Evolutionary conservation across 768 basidiomycete genomes (phyloP).

Genomic region (Lyophyllum atratum): DNA sequence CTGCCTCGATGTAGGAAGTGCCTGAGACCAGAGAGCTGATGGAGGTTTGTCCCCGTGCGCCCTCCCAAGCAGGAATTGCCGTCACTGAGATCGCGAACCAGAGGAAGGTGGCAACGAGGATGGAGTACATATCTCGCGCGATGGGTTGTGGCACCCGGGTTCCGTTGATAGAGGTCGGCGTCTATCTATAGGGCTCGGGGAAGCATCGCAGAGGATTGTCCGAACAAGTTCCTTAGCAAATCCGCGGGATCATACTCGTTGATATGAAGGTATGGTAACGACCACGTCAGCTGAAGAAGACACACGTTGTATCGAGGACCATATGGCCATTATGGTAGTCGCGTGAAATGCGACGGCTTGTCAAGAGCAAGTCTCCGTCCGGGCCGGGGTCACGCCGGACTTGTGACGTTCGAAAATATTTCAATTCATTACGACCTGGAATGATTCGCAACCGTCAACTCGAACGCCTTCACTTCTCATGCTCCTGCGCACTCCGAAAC

Average conservation of each 20-base stretch:
- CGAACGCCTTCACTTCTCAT: background rate
- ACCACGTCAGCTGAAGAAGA: conserved; percentile 1
- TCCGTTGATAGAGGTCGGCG: background rate
- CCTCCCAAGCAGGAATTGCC: conserved; percentile 46
- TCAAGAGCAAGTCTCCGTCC: background rate
- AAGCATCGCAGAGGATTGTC: conserved; percentile 28
- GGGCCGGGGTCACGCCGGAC: conserved; percentile 16
- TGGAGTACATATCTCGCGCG: conserved; percentile 5
- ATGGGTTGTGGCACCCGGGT: no score
- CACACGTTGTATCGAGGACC: no score
- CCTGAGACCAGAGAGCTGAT: conserved; percentile 45
- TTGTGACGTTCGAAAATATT: conserved; percentile 10
- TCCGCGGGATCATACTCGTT: background rate
- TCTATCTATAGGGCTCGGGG: conserved; percentile 20
- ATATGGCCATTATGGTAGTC: no score
- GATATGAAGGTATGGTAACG: background rate
- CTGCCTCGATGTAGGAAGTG: conserved; percentile 40
- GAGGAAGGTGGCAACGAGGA: conserved; percentile 24
- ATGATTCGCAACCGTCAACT: conserved; percentile 11
- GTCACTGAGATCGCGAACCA: conserved; percentile 22
- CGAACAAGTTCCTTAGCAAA: conserved; percentile 16
- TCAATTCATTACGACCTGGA: background rate
- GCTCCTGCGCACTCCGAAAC: conserved; percentile 2
- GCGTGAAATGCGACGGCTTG: no score
- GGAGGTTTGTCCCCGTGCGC: conserved; percentile 32